A percentile compares a stretch with the other conserved stretches of the same genome.
phyloP scores from a whole-genome alignment of 169 alveolate species.

The Plasmodium adleri region DNA sequence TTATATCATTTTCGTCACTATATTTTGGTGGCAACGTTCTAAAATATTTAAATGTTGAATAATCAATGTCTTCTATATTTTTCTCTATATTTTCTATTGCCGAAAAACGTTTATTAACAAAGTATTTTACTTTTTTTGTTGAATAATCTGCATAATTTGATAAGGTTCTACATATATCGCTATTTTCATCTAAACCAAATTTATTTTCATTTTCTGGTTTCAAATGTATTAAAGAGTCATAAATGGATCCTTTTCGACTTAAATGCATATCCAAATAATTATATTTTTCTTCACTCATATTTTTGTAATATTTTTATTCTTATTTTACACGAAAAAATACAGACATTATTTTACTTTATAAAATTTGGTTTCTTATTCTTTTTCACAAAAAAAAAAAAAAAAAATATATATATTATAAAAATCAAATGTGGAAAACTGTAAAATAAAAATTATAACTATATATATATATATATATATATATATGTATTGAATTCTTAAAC shows the following conservation, averaged over 20 bases:
- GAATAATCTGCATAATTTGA: conserved; percentile 75
- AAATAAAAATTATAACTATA: too few species aligned
- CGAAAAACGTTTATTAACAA: conserved; percentile 72
- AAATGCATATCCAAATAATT: conserved; percentile 10
- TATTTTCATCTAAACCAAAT: conserved; percentile 39
- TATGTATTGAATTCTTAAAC: too few species aligned
- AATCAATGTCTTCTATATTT: conserved; percentile 74
- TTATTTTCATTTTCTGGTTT: conserved; percentile 50
- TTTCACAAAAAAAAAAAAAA: too few species aligned
- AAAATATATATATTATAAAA: too few species aligned
- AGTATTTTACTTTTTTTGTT: conserved; percentile 53
- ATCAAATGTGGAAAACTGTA: too few species aligned
- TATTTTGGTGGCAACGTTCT: conserved; percentile 74
- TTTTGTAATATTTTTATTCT: conserved; percentile 16
- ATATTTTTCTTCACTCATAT: conserved; percentile 71
- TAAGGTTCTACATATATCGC: conserved; percentile 61
- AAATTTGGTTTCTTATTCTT: background rate
- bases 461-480: too few species aligned
- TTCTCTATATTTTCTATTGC: conserved; percentile 59
- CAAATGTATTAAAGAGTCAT: conserved; percentile 42
- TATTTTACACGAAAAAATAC: background rate
- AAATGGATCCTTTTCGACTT: conserved; percentile 14
- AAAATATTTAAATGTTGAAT: conserved; percentile 44
- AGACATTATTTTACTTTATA: conserved; percentile 13
- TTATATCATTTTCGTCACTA: conserved; percentile 72